These are phyloP conservation scores for Prototheca cutis DNA, from an alignment of 163 green algal species.

Conservation along the genomic window DNA sequence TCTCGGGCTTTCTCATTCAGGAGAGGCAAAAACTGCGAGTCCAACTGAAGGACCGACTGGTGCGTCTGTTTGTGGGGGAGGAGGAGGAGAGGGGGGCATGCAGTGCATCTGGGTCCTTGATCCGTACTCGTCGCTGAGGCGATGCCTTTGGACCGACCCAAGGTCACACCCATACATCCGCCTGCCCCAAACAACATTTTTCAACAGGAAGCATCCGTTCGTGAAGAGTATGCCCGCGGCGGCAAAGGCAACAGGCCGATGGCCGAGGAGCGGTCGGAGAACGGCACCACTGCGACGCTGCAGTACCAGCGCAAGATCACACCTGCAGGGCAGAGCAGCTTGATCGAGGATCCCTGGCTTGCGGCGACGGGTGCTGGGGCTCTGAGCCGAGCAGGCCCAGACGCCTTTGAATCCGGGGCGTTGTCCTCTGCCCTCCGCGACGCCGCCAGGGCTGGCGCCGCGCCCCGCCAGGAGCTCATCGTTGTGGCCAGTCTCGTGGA, in stretches of 20 bases:
- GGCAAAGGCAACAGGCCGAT: no score
- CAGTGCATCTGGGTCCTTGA: no score
- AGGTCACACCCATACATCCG: neutral
- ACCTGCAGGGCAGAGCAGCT: conserved; percentile 5
- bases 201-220: neutral
- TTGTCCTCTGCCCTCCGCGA: neutral
- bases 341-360: conserved; percentile 12
- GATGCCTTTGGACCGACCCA: neutral
- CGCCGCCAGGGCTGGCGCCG: neutral
- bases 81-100: neutral
- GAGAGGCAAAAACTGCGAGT: conserved; percentile 27
- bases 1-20: conserved; percentile 26
- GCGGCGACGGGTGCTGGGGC: conserved; percentile 9
- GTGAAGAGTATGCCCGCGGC: neutral
- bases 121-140: no score
- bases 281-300: no score
- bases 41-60: neutral
- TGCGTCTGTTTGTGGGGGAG: no score
- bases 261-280: no score
- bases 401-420: neutral
- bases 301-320: conserved; percentile 39
- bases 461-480: conserved; percentile 55
- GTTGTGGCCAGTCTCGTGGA: conserved; percentile 80
- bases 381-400: neutral
- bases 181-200: no score